Percentiles rank a stretch among this genome's conserved stretches.
These are phyloP conservation scores for Przewalskia tangutica DNA, from an alignment of 257 asterid species.

Conservation along the genomic window DNA sequence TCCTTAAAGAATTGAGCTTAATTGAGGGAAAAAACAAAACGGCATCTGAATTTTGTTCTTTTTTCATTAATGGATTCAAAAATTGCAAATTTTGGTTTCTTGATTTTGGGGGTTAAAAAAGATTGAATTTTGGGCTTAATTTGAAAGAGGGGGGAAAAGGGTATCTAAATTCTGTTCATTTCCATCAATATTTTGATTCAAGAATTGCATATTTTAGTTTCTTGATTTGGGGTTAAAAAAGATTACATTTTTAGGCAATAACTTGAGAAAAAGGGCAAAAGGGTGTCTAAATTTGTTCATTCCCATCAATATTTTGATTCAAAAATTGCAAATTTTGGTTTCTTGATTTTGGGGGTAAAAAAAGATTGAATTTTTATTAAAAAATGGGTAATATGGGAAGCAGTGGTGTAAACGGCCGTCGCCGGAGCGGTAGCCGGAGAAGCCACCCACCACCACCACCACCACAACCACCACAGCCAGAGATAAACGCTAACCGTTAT, in stretches of 20 bases:
- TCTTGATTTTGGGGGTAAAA: not conserved
- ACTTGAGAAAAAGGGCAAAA: not conserved
- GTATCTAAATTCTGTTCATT: not conserved
- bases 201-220: not conserved
- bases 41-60: not conserved
- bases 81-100: not conserved
- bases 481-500: slow-evolving; percentile 67
- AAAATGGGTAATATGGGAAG: slow-evolving; percentile 89
- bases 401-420: slow-evolving; percentile 55
- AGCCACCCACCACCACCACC: slow-evolving; percentile 64
- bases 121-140: not conserved
- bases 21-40: not conserved
- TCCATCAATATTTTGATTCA: not conserved
- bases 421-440: slow-evolving; percentile 52
- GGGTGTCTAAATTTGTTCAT: not conserved
- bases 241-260: not conserved
- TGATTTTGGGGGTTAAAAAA: not conserved
- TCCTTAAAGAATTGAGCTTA: too few relatives aligned
- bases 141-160: not conserved
- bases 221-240: not conserved
- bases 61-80: not conserved
- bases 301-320: not conserved
- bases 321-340: not conserved
- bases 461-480: slow-evolving; percentile 63
- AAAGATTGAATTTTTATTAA: not conserved